Conservation (phyloP, 1,284 basidiomycete genomes). For the Calocybe gambosa region DNA sequence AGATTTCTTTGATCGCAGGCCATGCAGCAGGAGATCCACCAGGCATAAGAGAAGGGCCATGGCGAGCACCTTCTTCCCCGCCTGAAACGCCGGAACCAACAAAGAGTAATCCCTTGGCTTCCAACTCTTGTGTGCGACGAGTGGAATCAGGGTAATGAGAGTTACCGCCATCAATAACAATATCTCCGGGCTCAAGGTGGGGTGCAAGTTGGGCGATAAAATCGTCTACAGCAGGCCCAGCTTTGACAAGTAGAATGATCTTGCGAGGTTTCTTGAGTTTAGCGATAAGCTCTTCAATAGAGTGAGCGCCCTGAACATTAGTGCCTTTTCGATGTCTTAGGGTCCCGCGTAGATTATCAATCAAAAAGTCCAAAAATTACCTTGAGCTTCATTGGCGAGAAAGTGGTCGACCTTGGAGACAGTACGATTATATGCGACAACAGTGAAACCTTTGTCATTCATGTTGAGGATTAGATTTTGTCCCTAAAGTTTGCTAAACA, state of each 20-base stretch:
- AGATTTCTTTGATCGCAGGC: slow-evolving; percentile 97
- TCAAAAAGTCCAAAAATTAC: slow-evolving; percentile 41
- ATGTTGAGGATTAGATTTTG: slow-evolving; percentile 98
- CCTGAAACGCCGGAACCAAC: slow-evolving; percentile 99
- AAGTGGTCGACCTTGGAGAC: slow-evolving; percentile 95
- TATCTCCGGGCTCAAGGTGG: slow-evolving; percentile 74
- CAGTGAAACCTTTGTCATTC: slow-evolving; percentile 99
- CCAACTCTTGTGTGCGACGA: slow-evolving; percentile 90
- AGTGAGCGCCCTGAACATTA: slow-evolving; percentile 92
- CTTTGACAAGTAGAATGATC: slow-evolving; percentile 96
- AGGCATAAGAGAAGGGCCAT: slow-evolving; percentile 99
- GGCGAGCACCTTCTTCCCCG: slow-evolving; percentile 97
- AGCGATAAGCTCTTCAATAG: slow-evolving; percentile 81
- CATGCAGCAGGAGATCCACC: slow-evolving; percentile 94
- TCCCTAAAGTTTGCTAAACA: slow-evolving; percentile 47
- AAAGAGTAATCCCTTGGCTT: slow-evolving; percentile 91
- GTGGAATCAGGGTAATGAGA: slow-evolving; percentile 99
- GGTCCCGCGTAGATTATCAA: slow-evolving; percentile 19
- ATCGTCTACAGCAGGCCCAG: slow-evolving; percentile 71
- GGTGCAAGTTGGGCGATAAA: slow-evolving; percentile 73
- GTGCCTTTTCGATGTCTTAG: slow-evolving; percentile 55
- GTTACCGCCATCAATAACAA: slow-evolving; percentile 99
- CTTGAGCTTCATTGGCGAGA: slow-evolving; percentile 96
- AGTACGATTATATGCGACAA: slow-evolving; percentile 97
- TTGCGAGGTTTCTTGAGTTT: slow-evolving; percentile 83